phyloP scores from a whole-genome alignment of 2,329 filamentous ascomycete genomes.

The Colletotrichum cordylinicola region DNA sequence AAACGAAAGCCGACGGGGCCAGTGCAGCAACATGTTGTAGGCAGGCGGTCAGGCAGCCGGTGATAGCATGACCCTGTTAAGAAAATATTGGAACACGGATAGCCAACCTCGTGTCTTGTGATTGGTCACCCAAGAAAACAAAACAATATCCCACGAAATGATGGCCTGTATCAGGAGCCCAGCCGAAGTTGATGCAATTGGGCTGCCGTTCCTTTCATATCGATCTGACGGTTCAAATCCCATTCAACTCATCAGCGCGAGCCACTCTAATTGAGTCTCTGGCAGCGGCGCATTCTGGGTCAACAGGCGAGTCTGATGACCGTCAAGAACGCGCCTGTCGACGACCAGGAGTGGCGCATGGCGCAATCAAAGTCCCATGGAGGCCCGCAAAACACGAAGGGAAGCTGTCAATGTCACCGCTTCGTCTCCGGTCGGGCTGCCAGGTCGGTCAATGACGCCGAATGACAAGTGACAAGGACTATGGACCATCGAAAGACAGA shows the following conservation, averaged over 20 bases:
- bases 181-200: background rate
- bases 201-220: background rate
- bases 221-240: background rate
- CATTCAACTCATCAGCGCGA: background rate
- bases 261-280: background rate
- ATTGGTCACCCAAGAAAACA: background rate
- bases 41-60: background rate
- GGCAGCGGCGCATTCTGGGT: background rate
- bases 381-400: background rate
- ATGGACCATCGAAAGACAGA: background rate
- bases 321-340: background rate
- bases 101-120: background rate
- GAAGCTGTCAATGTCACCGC: background rate
- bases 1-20: background rate
- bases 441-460: background rate
- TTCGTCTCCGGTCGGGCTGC: conserved; percentile 3
- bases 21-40: background rate
- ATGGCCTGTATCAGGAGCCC: conserved; percentile 10
- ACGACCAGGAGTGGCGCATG: background rate
- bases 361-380: background rate
- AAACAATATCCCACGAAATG: conserved; percentile 22
- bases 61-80: background rate
- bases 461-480: background rate
- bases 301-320: background rate
- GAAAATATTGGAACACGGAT: background rate